Percentiles rank a stretch among this genome's conserved stretches.
phyloP scores from a whole-genome alignment of 2,329 filamentous ascomycete genomes.

The Cephalotrichum gorgonifer region DNA sequence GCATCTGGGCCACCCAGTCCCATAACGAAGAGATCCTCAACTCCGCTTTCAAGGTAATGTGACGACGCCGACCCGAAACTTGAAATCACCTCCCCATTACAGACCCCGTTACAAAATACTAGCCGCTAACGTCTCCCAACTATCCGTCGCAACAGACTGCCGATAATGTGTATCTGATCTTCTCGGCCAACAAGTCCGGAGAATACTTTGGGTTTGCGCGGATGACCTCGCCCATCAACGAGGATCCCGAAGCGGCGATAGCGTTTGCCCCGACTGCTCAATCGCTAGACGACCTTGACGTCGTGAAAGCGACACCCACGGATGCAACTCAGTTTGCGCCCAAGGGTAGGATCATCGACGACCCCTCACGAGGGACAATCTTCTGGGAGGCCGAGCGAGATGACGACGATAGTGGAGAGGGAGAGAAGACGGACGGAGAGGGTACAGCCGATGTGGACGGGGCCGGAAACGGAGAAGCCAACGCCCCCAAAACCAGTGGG shows the following conservation, averaged over 20 bases:
- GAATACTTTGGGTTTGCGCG: slow-evolving; percentile 94
- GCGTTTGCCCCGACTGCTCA: slow-evolving; percentile 59
- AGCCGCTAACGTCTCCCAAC: background rate
- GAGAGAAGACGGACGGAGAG: slow-evolving; percentile 28
- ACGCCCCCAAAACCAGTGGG: slow-evolving; percentile 61
- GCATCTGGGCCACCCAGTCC: slow-evolving; percentile 87
- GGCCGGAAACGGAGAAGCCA: slow-evolving; percentile 17
- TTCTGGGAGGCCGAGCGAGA: slow-evolving; percentile 78
- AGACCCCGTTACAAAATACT: too few species aligned
- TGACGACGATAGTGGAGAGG: slow-evolving; percentile 39
- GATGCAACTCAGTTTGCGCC: slow-evolving; percentile 69
- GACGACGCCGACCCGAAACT: background rate
- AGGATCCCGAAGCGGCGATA: slow-evolving; percentile 60
- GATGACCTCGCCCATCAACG: slow-evolving; percentile 76
- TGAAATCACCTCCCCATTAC: background rate
- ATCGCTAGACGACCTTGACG: slow-evolving; percentile 47
- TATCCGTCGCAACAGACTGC: slow-evolving; percentile 40
- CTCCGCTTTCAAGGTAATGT: slow-evolving; percentile 64
- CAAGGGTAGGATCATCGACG: slow-evolving; percentile 79
- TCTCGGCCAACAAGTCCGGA: slow-evolving; percentile 94
- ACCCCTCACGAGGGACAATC: slow-evolving; percentile 86
- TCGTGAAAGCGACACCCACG: slow-evolving; percentile 71
- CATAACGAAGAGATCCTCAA: slow-evolving; percentile 86
- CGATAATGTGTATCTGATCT: slow-evolving; percentile 83
- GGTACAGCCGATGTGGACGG: slow-evolving; percentile 24